phyloP scores from a whole-genome alignment of 768 basidiomycete species.

The Amanita inopinata region DNA sequence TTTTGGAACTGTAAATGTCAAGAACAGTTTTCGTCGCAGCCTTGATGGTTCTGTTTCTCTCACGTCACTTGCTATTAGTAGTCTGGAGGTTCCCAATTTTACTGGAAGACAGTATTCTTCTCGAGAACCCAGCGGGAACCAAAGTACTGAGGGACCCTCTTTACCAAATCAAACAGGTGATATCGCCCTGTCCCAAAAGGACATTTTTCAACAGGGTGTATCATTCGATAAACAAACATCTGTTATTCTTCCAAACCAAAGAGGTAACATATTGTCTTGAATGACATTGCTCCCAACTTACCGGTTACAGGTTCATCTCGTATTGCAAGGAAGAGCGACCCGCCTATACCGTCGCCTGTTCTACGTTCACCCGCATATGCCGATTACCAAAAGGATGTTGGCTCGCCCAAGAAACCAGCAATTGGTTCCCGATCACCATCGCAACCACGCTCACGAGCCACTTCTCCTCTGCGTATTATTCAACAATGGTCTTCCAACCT shows the following conservation, averaged over 20 bases:
- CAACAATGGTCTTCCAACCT: conserved; percentile 43
- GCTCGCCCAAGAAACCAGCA: conserved; percentile 12
- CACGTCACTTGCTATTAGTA: conserved; percentile 26
- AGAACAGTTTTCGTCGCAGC: conserved; percentile 26
- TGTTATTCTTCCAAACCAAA: conserved; percentile 4
- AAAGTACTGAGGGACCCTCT: background rate
- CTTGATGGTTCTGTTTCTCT: conserved; percentile 34
- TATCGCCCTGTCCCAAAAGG: background rate
- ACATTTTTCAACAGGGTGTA: conserved; percentile 16
- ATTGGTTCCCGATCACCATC: conserved; percentile 27
- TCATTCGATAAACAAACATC: conserved; percentile 12
- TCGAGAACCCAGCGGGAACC: conserved; percentile 5
- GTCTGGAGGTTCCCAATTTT: conserved; percentile 14
- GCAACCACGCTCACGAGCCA: conserved; percentile 39
- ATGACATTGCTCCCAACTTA: conserved; percentile 8
- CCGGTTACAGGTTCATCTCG: conserved; percentile 24
- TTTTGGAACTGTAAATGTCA: conserved; percentile 19
- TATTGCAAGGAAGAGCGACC: conserved; percentile 24
- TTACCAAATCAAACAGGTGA: no score
- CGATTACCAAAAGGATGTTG: conserved; percentile 17
- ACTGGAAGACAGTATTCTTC: conserved; percentile 1
- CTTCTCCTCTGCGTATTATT: conserved; percentile 53
- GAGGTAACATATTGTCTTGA: conserved; percentile 14
- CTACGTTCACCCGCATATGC: conserved; percentile 18
- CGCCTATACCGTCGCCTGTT: conserved; percentile 23